Conservation (phyloP, 2,329 filamentous ascomycete genomes). For the Colletotrichum acutatum region DNA sequence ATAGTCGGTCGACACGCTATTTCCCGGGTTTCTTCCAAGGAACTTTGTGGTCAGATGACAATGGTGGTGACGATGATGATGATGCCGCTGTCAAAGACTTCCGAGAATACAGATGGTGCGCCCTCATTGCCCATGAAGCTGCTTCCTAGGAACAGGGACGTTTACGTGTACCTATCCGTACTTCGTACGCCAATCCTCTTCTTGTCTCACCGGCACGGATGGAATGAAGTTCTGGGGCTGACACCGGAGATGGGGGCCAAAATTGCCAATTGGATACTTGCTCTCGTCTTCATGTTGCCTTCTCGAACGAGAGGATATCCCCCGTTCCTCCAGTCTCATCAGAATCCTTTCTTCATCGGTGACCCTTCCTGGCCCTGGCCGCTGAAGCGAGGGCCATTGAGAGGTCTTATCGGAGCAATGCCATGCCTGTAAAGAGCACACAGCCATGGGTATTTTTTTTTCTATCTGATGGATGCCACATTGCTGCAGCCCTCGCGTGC, state of each 20-base stretch:
- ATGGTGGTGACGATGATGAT: background rate
- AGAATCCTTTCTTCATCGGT: conserved; percentile 18
- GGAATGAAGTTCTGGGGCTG: background rate
- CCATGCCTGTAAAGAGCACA: conserved; percentile 13
- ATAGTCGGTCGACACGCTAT: conserved; percentile 11
- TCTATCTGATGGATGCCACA: conserved; percentile 10
- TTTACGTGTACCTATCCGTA: background rate
- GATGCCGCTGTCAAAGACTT: background rate
- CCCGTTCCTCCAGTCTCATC: conserved; percentile 2
- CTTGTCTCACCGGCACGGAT: background rate
- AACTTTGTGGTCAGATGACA: background rate
- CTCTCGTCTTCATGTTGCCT: background rate
- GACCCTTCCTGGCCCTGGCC: conserved; percentile 6
- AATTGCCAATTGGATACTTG: background rate
- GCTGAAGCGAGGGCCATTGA: conserved; percentile 9
- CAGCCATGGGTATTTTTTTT: conserved; percentile 7
- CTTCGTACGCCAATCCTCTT: background rate
- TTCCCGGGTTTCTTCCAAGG: background rate
- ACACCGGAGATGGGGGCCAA: background rate
- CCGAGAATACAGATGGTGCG: background rate
- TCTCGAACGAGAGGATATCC: background rate
- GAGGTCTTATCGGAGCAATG: conserved; percentile 13
- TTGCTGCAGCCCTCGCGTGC: conserved; percentile 20
- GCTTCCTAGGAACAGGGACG: background rate
- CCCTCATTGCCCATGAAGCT: background rate